A percentile compares a stretch with the other conserved stretches of the same genome.
phyloP scores from a whole-genome alignment of 2,329 filamentous ascomycete species.

The Calonectria pseudoreteaudii region DNA sequence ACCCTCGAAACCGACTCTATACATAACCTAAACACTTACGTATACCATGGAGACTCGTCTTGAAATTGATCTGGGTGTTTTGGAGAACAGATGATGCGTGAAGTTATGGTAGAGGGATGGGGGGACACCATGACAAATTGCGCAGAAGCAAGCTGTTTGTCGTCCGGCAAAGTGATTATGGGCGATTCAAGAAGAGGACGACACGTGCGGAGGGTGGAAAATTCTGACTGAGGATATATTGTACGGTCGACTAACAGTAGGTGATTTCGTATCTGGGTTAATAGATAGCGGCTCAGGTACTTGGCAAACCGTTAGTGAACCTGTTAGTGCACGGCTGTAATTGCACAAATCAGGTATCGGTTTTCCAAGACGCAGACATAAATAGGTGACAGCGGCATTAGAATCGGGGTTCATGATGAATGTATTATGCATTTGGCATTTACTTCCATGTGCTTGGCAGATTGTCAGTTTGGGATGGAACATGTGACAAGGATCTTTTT shows the following conservation, averaged over 20 bases:
- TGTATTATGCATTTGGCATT: neutral
- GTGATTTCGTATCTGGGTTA: neutral
- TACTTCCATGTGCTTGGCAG: neutral
- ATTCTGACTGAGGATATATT: neutral
- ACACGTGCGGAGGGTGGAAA: neutral
- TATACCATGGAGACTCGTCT: neutral
- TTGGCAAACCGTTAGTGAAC: neutral
- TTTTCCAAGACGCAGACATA: neutral
- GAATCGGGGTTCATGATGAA: neutral
- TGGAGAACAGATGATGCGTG: neutral
- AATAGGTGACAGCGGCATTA: neutral
- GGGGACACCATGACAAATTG: neutral
- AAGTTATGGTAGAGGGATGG: neutral
- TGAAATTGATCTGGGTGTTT: neutral
- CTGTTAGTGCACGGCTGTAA: no score
- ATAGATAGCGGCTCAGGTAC: no score
- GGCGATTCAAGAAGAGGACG: neutral
- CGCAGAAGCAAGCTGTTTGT: neutral
- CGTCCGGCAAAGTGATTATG: neutral
- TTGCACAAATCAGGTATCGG: neutral
- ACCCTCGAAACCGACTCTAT: neutral
- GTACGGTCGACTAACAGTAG: neutral
- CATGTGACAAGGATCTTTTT: neutral
- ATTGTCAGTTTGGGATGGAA: neutral
- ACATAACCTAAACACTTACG: neutral